phyloP scores from a whole-genome alignment of 2,329 filamentous ascomycete genomes.

The Trichoderma sp. region DNA sequence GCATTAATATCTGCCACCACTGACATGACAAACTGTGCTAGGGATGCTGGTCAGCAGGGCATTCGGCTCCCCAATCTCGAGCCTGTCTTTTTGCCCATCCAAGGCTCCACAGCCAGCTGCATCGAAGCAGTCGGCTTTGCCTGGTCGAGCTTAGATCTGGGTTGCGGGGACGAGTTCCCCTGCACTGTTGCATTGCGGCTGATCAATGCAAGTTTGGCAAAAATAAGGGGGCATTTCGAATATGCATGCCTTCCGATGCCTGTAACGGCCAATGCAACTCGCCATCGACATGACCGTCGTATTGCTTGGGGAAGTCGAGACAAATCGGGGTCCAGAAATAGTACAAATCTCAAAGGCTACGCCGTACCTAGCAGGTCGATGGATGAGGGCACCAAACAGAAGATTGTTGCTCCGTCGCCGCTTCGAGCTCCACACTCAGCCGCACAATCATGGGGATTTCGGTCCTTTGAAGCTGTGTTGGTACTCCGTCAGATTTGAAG shows the following conservation, averaged over 20 bases:
- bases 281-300: not conserved
- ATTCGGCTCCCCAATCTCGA: not conserved
- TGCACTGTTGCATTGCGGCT: constrained; percentile 10
- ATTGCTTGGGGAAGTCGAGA: not conserved
- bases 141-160: constrained; percentile 12
- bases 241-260: not conserved
- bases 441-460: not conserved
- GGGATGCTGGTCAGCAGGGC: not conserved
- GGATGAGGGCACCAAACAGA: not conserved
- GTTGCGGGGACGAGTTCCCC: constrained; percentile 3
- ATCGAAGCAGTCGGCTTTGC: not conserved
- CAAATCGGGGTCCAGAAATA: not conserved
- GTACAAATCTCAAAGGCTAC: not conserved
- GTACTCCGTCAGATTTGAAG: not conserved
- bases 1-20: not conserved
- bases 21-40: not conserved
- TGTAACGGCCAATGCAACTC: not conserved
- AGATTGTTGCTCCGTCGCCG: not conserved
- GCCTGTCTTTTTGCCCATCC: not conserved
- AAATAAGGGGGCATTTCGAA: not conserved
- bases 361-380: not conserved
- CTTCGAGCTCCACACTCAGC: constrained; percentile 1
- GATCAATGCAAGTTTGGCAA: constrained; percentile 1
- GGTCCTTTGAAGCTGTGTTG: not conserved
- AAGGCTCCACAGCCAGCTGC: constrained; percentile 3